phyloP scores from a whole-genome alignment of 345 rosid species.

The Boechera stricta region DNA sequence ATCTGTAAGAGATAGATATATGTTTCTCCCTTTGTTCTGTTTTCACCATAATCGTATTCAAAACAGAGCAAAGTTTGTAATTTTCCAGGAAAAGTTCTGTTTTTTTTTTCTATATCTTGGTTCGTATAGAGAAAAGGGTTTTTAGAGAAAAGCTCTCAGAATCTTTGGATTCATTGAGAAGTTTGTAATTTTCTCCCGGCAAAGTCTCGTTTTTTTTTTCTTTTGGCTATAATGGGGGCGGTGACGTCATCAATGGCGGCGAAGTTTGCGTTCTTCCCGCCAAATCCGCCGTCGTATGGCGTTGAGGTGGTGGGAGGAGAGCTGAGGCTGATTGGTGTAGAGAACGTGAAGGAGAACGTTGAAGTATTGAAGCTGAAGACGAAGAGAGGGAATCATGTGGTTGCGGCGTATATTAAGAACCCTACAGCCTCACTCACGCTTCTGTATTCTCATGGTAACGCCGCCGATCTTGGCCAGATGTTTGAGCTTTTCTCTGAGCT shows the following conservation, averaged over 20 bases:
- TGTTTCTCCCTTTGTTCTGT: no score
- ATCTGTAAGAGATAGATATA: not conserved
- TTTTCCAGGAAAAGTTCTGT: not conserved
- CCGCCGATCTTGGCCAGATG: constrained; percentile 97
- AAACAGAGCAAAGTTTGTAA: constrained; percentile 24
- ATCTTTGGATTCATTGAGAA: not conserved
- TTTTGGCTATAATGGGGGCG: constrained; percentile 60
- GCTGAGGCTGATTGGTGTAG: constrained; percentile 64
- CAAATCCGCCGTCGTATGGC: constrained; percentile 86
- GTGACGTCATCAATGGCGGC: constrained; percentile 95
- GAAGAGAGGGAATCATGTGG: constrained; percentile 82
- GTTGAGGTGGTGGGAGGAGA: constrained; percentile 52
- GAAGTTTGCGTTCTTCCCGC: constrained; percentile 96
- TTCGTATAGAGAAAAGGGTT: not conserved
- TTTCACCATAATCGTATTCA: not conserved
- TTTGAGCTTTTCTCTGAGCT: constrained; percentile 76
- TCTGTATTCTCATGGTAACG: constrained; percentile 68
- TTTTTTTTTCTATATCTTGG: not conserved
- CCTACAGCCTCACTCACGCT: constrained; percentile 58
- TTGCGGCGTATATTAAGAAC: constrained; percentile 78
- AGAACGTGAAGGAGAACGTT: constrained; percentile 60
- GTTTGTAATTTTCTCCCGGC: not conserved
- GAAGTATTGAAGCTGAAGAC: constrained; percentile 73
- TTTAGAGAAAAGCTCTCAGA: not conserved
- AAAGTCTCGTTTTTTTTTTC: no score